A percentile compares a stretch with the other conserved stretches of the same genome.
These are phyloP conservation scores for Termitomyces sp. DNA, from an alignment of 768 basidiomycete genomes.

Conservation along the genomic window DNA sequence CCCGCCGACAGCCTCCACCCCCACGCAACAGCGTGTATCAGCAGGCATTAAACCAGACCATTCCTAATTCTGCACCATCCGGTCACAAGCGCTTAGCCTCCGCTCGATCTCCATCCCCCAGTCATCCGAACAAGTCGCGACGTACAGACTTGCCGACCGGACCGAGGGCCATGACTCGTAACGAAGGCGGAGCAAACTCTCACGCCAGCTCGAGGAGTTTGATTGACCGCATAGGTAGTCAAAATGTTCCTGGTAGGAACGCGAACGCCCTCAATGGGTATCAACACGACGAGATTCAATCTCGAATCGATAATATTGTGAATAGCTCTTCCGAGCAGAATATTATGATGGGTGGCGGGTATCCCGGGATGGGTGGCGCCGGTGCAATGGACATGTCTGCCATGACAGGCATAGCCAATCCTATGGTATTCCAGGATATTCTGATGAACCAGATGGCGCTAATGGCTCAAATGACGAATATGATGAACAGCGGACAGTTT, in stretches of 20 bases:
- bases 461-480: conserved; percentile 92
- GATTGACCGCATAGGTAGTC: conserved; percentile 76
- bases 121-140: conserved; percentile 63
- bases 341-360: conserved; percentile 49
- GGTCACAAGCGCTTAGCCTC: conserved; percentile 63
- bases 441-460: conserved; percentile 90
- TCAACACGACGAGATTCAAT: conserved; percentile 66
- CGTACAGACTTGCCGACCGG: conserved; percentile 78
- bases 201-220: conserved; percentile 54
- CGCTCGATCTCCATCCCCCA: conserved; percentile 62
- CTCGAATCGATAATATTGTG: conserved; percentile 75
- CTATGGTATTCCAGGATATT: conserved; percentile 79
- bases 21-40: conserved; percentile 63
- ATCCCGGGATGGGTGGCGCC: conserved; percentile 33
- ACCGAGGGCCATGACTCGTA: conserved; percentile 75
- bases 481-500: conserved; percentile 61
- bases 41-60: conserved; percentile 64
- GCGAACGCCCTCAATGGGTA: conserved; percentile 30
- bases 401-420: conserved; percentile 56
- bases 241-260: conserved; percentile 29
- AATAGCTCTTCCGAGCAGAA: conserved; percentile 48
- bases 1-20: conserved; percentile 39
- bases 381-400: conserved; percentile 61
- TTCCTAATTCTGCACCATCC: conserved; percentile 42
- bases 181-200: conserved; percentile 22